Percentiles rank a stretch among this genome's conserved stretches.
Conservation (phyloP, 2,329 filamentous ascomycete genomes). For the Arthroderma uncinatum region DNA sequence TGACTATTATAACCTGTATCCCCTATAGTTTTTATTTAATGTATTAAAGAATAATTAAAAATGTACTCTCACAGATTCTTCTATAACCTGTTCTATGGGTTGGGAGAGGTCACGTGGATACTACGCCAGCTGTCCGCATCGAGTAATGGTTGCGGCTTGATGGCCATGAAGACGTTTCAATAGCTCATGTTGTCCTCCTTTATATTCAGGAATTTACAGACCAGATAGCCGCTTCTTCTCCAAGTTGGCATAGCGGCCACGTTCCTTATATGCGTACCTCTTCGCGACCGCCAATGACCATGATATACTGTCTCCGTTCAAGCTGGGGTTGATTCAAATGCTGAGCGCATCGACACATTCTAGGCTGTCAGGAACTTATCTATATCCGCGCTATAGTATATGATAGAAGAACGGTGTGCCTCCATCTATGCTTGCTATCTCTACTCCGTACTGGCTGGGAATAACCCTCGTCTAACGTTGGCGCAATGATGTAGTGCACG, state of each 20-base stretch:
- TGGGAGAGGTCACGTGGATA: background rate
- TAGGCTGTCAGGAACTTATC: conserved; percentile 10
- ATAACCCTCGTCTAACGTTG: background rate
- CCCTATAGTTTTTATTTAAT: too few relatives aligned
- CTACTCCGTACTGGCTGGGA: background rate
- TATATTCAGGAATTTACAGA: background rate
- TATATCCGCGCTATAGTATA: background rate
- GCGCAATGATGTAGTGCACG: background rate
- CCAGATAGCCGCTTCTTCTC: background rate
- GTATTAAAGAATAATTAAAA: too few relatives aligned
- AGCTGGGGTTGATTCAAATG: background rate
- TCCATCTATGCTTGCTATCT: background rate
- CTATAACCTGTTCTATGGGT: too few relatives aligned
- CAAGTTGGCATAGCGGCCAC: background rate
- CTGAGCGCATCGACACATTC: background rate
- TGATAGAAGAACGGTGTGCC: background rate
- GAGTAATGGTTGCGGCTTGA: too few relatives aligned
- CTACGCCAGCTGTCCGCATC: too few relatives aligned
- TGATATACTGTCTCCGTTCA: conserved; percentile 1
- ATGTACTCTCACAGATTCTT: too few relatives aligned
- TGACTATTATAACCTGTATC: too few relatives aligned
- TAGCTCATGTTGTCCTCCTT: too few relatives aligned
- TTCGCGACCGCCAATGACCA: background rate
- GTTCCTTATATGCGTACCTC: background rate
- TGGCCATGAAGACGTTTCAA: background rate